phyloP scores from a whole-genome alignment of 495 filamentous ascomycete genomes.

The Amphirosellinia nigrospora region DNA sequence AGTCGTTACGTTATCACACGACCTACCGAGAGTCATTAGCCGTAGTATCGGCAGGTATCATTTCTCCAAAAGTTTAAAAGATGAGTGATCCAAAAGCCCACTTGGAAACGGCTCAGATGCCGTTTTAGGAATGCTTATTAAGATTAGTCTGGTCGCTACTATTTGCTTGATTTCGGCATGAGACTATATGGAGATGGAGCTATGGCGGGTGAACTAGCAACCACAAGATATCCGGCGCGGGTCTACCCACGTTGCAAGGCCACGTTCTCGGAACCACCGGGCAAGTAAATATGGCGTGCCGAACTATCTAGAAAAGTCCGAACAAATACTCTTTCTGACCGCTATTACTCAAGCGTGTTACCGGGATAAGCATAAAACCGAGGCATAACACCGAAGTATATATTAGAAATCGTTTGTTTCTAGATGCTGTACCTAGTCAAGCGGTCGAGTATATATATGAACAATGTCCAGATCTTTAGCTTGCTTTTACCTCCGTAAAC shows the following conservation, averaged over 20 bases:
- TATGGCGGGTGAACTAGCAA: not conserved
- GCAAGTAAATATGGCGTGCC: not conserved
- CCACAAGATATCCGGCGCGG: not conserved
- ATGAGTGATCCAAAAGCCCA: not conserved
- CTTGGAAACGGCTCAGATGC: not conserved
- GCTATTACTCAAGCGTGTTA: not conserved
- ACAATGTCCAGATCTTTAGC: not conserved
- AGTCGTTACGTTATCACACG: not conserved
- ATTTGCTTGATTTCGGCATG: not conserved
- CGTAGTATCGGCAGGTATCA: not conserved
- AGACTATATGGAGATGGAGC: not conserved
- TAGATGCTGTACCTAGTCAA: not conserved
- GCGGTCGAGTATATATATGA: not conserved
- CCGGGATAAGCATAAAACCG: slow-evolving; percentile 1
- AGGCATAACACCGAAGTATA: not conserved
- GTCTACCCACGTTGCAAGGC: not conserved
- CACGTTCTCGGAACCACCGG: not conserved
- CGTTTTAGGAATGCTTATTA: not conserved
- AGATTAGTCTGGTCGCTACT: not conserved
- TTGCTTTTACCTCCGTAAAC: not conserved
- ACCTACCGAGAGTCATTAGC: not conserved
- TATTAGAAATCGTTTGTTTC: not conserved
- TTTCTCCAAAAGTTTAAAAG: not conserved
- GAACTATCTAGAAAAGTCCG: not conserved
- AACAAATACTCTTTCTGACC: not conserved